These are phyloP conservation scores for Paracorniculantispora psalliotae DNA, from an alignment of 2,329 filamentous ascomycete genomes.

Conservation along the genomic window DNA sequence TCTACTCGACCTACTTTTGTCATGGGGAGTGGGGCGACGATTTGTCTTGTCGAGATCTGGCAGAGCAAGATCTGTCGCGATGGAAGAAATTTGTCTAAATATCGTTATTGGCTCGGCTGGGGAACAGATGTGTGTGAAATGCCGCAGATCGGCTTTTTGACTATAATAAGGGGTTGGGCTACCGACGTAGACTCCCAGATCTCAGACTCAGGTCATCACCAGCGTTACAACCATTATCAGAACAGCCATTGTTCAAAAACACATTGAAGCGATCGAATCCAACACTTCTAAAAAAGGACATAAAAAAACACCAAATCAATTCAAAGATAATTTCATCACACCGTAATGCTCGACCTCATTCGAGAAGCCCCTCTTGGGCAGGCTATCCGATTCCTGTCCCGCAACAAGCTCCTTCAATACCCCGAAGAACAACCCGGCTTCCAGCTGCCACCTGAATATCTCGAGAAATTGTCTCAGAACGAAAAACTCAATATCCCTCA, in stretches of 20 bases:
- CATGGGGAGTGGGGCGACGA: background rate
- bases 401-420: constrained; percentile 44
- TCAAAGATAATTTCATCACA: background rate
- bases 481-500: background rate
- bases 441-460: constrained; percentile 31
- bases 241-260: background rate
- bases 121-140: background rate
- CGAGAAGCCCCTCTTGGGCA: constrained; percentile 50
- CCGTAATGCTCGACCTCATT: constrained; percentile 22
- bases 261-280: background rate
- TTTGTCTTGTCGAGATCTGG: background rate
- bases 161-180: background rate
- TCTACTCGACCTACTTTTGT: background rate
- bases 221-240: background rate
- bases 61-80: background rate
- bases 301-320: background rate
- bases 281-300: background rate
- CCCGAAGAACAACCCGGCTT: constrained; percentile 49
- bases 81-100: background rate
- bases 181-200: background rate
- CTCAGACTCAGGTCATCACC: background rate
- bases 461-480: constrained; percentile 1
- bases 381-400: constrained; percentile 42
- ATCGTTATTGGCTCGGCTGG: background rate
- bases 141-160: background rate